These are phyloP conservation scores for Dicorynia guianensis DNA, from an alignment of 306 rosid genomes.

Conservation along the genomic window DNA sequence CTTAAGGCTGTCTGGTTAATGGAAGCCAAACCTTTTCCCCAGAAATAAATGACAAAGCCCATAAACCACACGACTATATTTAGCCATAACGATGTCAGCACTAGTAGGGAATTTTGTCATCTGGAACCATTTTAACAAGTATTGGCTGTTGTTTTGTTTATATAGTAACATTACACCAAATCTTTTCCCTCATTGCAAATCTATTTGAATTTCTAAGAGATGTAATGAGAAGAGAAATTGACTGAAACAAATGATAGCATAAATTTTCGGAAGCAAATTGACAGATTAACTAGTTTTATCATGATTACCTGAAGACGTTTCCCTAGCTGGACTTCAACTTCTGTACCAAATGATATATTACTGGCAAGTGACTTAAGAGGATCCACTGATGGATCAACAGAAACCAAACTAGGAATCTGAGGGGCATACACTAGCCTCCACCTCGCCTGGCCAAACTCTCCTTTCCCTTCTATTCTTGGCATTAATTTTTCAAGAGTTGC, in stretches of 20 bases:
- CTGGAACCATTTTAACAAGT: no score
- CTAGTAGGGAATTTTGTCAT: no score
- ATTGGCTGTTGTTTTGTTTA: no score
- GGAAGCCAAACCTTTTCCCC: no score
- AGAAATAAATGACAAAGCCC: background rate
- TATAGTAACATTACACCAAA: no score
- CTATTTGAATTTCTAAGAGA: no score
- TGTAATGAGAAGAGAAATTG: no score
- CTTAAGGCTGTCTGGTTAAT: background rate
- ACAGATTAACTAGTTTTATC: slow-evolving; percentile 13
- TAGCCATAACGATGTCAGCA: no score
- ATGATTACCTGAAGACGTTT: slow-evolving; percentile 82
- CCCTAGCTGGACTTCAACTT: slow-evolving; percentile 95
- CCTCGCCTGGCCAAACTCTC: slow-evolving; percentile 89
- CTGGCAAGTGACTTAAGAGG: slow-evolving; percentile 78
- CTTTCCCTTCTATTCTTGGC: slow-evolving; percentile 96
- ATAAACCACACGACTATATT: no score
- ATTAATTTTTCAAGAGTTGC: slow-evolving; percentile 86
- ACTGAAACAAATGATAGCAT: no score
- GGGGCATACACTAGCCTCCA: slow-evolving; percentile 90
- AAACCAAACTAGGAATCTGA: slow-evolving; percentile 77
- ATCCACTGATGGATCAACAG: slow-evolving; percentile 65
- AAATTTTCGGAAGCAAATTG: background rate
- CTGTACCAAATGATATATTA: slow-evolving; percentile 85
- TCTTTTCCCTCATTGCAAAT: no score